phyloP scores from a whole-genome alignment of 2,329 filamentous ascomycete species.

The Aspergillus sp. region DNA sequence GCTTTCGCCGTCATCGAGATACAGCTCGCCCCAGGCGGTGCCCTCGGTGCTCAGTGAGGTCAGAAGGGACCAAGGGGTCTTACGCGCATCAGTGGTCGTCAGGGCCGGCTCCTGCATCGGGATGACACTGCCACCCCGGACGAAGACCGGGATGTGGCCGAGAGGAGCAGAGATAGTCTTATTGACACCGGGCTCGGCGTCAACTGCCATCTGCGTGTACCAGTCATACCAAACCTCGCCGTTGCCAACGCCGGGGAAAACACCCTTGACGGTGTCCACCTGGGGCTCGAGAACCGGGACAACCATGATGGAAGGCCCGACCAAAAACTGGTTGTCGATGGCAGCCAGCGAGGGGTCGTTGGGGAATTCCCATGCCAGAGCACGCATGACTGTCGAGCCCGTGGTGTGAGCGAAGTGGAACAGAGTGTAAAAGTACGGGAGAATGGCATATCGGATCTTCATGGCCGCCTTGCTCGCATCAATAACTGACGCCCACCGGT shows the following conservation, averaged over 20 bases:
- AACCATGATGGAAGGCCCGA: conserved; percentile 64
- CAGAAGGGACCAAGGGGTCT: conserved; percentile 65
- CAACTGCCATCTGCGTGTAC: conserved; percentile 63
- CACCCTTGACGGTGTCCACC: conserved; percentile 61
- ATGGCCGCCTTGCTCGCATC: conserved; percentile 64
- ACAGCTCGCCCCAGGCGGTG: conserved; percentile 60
- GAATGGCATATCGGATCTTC: conserved; percentile 66
- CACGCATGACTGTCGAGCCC: conserved; percentile 69
- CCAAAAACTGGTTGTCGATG: conserved; percentile 70
- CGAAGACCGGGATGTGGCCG: conserved; percentile 67
- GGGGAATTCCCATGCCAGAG: conserved; percentile 71
- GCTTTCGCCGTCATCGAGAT: conserved; percentile 74
- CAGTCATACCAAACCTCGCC: conserved; percentile 73
- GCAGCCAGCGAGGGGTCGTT: conserved; percentile 64
- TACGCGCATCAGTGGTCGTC: conserved; percentile 62
- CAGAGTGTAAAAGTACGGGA: conserved; percentile 75
- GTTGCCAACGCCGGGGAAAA: conserved; percentile 64
- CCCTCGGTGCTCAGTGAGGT: conserved; percentile 59
- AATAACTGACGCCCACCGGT: conserved; percentile 64
- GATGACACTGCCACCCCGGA: conserved; percentile 66
- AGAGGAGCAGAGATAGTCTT: conserved; percentile 60
- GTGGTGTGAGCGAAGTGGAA: conserved; percentile 64
- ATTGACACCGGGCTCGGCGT: conserved; percentile 54
- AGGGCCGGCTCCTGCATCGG: conserved; percentile 66
- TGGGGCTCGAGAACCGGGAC: conserved; percentile 63